Evolutionary conservation across 352 stramenopile genomes (phyloP).

Genomic region (Pythium brachiatum): DNA sequence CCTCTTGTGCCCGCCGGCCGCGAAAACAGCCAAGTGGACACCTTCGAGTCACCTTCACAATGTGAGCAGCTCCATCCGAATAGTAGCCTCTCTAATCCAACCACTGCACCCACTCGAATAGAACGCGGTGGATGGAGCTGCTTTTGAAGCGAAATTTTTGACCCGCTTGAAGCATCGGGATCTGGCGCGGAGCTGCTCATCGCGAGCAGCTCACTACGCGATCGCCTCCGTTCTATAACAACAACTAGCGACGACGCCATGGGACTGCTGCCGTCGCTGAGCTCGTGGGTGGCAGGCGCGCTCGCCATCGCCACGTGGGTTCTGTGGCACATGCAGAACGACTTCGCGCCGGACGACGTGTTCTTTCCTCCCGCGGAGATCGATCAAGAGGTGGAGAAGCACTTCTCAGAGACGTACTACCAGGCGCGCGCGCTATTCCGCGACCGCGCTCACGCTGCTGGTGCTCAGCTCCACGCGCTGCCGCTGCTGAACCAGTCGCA

Average conservation of each 20-base stretch:
- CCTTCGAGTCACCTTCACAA: neutral
- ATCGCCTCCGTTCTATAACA: no score
- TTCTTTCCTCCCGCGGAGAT: slow-evolving; percentile 23
- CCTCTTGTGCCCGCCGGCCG: no score
- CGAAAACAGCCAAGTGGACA: neutral
- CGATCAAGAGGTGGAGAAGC: slow-evolving; percentile 36
- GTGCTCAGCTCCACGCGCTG: slow-evolving; percentile 44
- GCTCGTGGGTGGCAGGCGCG: neutral
- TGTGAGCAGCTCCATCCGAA: neutral
- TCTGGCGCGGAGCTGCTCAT: neutral
- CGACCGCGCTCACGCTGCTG: slow-evolving; percentile 29
- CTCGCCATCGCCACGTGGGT: slow-evolving; percentile 30
- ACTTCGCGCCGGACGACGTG: slow-evolving; percentile 50
- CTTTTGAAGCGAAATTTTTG: no score
- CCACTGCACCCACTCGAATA: no score
- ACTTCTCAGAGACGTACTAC: slow-evolving; percentile 69
- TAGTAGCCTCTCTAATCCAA: neutral
- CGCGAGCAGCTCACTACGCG: neutral
- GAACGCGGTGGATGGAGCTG: no score
- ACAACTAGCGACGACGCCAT: slow-evolving; percentile 2
- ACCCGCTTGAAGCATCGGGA: neutral
- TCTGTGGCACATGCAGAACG: slow-evolving; percentile 38
- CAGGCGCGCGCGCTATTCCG: slow-evolving; percentile 61
- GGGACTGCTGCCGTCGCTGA: slow-evolving; percentile 12
- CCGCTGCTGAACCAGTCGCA: slow-evolving; percentile 37